phyloP scores from a whole-genome alignment of 2,329 filamentous ascomycete species.

The Talaromyces pinophilus region DNA sequence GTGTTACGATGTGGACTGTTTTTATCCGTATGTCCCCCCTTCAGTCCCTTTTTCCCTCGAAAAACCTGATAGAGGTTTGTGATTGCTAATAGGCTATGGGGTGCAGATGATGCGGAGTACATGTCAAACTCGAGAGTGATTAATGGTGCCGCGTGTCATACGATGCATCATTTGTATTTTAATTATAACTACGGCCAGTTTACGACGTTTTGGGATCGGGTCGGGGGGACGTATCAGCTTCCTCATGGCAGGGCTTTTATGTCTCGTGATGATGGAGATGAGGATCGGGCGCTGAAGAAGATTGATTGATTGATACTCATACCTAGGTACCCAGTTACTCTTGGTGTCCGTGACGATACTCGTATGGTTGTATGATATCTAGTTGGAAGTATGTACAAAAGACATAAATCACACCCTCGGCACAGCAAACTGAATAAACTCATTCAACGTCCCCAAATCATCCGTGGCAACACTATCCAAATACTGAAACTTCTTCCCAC shows the following conservation, averaged over 20 bases:
- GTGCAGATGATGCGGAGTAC: conserved; percentile 75
- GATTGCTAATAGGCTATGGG: background rate
- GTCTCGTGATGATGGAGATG: background rate
- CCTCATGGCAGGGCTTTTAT: conserved; percentile 22
- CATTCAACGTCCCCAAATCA: conserved; percentile 35
- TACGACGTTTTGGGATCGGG: conserved; percentile 78
- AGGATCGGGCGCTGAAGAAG: background rate
- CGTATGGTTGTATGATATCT: background rate
- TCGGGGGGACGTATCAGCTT: conserved; percentile 71
- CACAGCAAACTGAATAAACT: conserved; percentile 33
- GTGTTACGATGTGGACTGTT: conserved; percentile 88
- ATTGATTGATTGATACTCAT: background rate
- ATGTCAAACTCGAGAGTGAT: conserved; percentile 75
- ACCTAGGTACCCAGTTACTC: too few relatives aligned
- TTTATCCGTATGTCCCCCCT: conserved; percentile 57
- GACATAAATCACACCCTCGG: background rate
- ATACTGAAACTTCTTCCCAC: conserved; percentile 27
- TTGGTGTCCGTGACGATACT: background rate
- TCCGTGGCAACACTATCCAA: conserved; percentile 34
- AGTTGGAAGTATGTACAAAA: background rate
- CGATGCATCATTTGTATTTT: conserved; percentile 82
- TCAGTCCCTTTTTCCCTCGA: background rate
- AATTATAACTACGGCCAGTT: conserved; percentile 87
- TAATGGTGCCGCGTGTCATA: conserved; percentile 89
- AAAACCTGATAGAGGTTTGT: too few relatives aligned